Evolutionary conservation across 495 filamentous ascomycete genomes (phyloP).

Genomic region (Daldinia caldariorum): DNA sequence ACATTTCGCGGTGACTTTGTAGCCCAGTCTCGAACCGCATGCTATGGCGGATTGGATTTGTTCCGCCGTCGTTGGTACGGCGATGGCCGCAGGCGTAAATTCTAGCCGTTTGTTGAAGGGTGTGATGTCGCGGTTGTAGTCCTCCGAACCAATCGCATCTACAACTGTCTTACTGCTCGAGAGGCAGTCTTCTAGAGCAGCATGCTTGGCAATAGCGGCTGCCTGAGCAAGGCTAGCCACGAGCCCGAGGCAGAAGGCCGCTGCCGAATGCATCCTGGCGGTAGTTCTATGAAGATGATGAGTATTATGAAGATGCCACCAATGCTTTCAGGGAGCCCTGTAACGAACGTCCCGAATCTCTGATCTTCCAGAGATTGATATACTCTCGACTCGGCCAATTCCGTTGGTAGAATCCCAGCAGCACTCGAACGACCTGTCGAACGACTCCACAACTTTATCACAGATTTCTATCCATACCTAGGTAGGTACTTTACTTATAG

Average conservation of each 20-base stretch:
- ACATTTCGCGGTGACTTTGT: constrained; percentile 56
- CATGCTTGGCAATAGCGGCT: constrained; percentile 41
- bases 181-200: constrained; percentile 56
- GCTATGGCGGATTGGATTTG: constrained; percentile 56
- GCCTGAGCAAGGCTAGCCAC: constrained; percentile 36
- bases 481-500: too few species aligned
- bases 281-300: constrained; percentile 6
- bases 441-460: constrained; percentile 29
- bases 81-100: constrained; percentile 55
- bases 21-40: constrained; percentile 53
- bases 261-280: constrained; percentile 39
- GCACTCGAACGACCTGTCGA: constrained; percentile 41
- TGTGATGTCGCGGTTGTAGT: constrained; percentile 52
- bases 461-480: constrained; percentile 25
- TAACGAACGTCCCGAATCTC: constrained; percentile 13
- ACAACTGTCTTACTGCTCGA: constrained; percentile 47
- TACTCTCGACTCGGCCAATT: constrained; percentile 39
- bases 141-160: constrained; percentile 48
- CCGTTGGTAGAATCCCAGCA: constrained; percentile 20
- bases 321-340: constrained; percentile 5
- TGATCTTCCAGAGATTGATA: constrained; percentile 29
- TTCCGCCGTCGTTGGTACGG: constrained; percentile 51
- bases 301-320: constrained; percentile 8
- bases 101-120: constrained; percentile 55
- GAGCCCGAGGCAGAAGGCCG: constrained; percentile 41